Percentiles rank a stretch among this genome's conserved stretches.
phyloP scores from a whole-genome alignment of 768 basidiomycete genomes.

The Aureoboletus auriporus region DNA sequence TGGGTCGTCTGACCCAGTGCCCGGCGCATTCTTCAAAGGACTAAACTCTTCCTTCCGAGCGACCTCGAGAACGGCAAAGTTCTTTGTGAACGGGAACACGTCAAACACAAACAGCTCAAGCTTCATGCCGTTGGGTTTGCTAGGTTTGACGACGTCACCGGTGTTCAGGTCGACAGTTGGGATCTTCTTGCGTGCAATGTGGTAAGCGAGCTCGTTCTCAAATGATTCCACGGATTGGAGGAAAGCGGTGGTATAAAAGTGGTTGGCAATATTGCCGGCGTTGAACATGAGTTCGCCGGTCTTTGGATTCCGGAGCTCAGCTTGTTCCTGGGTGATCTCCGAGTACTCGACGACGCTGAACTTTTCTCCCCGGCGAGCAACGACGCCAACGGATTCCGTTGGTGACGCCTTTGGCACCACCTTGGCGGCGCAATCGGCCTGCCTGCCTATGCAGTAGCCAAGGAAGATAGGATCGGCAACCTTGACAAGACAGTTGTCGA shows the following conservation, averaged over 20 bases:
- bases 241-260: slow-evolving; percentile 91
- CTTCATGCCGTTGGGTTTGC: slow-evolving; percentile 97
- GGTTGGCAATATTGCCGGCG: slow-evolving; percentile 96
- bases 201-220: slow-evolving; percentile 89
- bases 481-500: slow-evolving; percentile 97
- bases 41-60: slow-evolving; percentile 89
- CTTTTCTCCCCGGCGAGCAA: slow-evolving; percentile 78
- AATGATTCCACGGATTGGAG: slow-evolving; percentile 74
- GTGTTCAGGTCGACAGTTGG: slow-evolving; percentile 68
- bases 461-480: slow-evolving; percentile 98
- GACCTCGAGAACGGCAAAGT: slow-evolving; percentile 86
- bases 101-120: slow-evolving; percentile 98
- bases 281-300: slow-evolving; percentile 83
- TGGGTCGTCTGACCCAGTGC: slow-evolving; percentile 85
- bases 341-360: slow-evolving; percentile 97
- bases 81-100: slow-evolving; percentile 88
- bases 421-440: slow-evolving; percentile 91
- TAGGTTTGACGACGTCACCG: slow-evolving; percentile 72
- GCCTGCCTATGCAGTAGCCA: slow-evolving; percentile 86
- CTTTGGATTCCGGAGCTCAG: slow-evolving; percentile 65
- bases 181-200: slow-evolving; percentile 98
- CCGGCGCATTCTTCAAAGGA: slow-evolving; percentile 96
- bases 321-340: slow-evolving; percentile 86
- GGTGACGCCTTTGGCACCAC: slow-evolving; percentile 89
- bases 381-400: slow-evolving; percentile 91